A percentile compares a stretch with the other conserved stretches of the same genome.
phyloP scores from a whole-genome alignment of 2,329 filamentous ascomycete species.

The Teratosphaeria zuluensis region DNA sequence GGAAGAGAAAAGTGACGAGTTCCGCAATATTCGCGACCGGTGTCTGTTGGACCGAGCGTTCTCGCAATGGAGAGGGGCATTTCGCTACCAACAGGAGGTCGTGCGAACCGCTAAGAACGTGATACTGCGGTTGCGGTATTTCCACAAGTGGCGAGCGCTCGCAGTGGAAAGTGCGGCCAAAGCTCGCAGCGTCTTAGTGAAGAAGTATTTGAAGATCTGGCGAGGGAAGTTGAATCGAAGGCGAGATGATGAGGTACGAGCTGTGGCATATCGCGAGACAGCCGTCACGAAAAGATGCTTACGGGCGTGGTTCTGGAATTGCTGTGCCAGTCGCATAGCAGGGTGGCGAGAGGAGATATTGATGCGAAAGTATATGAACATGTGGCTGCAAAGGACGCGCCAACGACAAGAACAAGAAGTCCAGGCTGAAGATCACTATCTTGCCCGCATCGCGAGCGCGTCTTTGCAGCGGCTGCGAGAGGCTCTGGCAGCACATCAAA shows the following conservation, averaged over 20 bases:
- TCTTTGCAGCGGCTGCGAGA: not conserved
- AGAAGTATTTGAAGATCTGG: slow-evolving; percentile 48
- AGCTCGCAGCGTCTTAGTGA: slow-evolving; percentile 42
- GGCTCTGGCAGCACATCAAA: not conserved
- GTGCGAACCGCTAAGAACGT: slow-evolving; percentile 61
- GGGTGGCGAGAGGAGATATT: slow-evolving; percentile 24
- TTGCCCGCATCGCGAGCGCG: not conserved
- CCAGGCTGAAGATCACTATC: slow-evolving; percentile 6
- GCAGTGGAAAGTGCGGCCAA: slow-evolving; percentile 51
- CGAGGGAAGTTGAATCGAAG: slow-evolving; percentile 30
- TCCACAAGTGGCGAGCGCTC: slow-evolving; percentile 59
- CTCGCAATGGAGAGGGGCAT: slow-evolving; percentile 57
- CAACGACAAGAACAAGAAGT: slow-evolving; percentile 1
- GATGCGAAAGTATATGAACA: slow-evolving; percentile 8
- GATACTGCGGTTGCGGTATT: slow-evolving; percentile 59
- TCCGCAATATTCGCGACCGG: slow-evolving; percentile 1
- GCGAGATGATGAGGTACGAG: slow-evolving; percentile 13
- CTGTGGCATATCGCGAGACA: slow-evolving; percentile 16
- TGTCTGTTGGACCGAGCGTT: slow-evolving; percentile 50
- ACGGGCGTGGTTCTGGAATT: slow-evolving; percentile 14
- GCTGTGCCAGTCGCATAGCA: slow-evolving; percentile 19
- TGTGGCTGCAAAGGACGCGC: not conserved
- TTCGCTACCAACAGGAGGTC: slow-evolving; percentile 54
- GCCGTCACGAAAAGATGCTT: slow-evolving; percentile 19
- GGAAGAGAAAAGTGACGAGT: not conserved